Evolutionary conservation across 2,329 filamentous ascomycete genomes (phyloP), one percentile per base, ranked within the genome.

Genomic region (Paraphoma chrysanthemicola): DNA sequence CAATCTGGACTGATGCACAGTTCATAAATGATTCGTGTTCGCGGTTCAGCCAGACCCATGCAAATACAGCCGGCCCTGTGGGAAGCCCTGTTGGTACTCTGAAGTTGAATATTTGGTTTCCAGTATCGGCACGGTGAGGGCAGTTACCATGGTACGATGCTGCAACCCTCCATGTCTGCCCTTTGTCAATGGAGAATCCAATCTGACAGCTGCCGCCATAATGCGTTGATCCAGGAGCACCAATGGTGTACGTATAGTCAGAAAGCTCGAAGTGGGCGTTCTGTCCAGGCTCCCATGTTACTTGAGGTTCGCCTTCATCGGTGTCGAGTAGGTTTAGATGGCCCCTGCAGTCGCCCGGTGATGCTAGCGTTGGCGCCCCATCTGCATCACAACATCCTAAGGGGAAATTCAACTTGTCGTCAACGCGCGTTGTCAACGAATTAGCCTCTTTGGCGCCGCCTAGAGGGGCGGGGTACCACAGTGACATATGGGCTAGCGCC

Each of bases 11-110:
- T 7, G 71, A 68, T 9, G 78, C 77, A 54, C 79, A 82, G 53
- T 77, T 78, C 77, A 79, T 79, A 56, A 76, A 77, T 60, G 78
- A 75, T 57, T 81, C 78, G 51, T 78, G 67, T 67, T 81, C 78
- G n/a, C 79, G 74, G 52, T 81, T 82, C 54, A 79, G 65, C 80
- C 78, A 81, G 6, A 76, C 77, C 79, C 76, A 81, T 6, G 75
- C 76, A 57, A 81, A 81, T 23, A 81, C 56, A 14, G 72, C 75
- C 31, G 54, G 48, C 28, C 67, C 54, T 6, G 76, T 76, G 6
- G 71, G 73, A 38, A 80, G 62, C 51, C 80, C 78, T n/a, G 53
- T 57, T 0, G 80, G 79, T 4, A 81, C 73, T 1, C 57, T 73
- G 59, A 82, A 79, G 8, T 75, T 62, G 63, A 81, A 82, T 12